Conservation (phyloP, 768 basidiomycete species). For the Boletus vermiculosoides region DNA sequence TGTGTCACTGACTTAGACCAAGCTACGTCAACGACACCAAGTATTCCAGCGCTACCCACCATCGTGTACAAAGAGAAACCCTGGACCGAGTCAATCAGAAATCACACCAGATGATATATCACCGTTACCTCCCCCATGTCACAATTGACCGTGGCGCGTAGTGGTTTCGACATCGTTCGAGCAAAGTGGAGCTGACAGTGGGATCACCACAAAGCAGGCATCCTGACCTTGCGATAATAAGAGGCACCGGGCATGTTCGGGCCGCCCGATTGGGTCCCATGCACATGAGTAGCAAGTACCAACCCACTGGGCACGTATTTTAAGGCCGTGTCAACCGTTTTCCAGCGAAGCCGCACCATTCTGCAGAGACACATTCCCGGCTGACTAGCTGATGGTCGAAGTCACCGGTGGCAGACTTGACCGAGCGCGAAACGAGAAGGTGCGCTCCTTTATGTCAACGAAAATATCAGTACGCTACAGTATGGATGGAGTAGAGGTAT, state of each 20-base stretch:
- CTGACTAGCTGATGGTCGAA: neutral
- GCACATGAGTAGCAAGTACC: neutral
- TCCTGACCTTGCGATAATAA: neutral
- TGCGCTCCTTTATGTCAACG: neutral
- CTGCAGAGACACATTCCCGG: neutral
- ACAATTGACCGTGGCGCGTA: slow-evolving; percentile 49
- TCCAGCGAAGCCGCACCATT: neutral
- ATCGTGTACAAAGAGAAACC: slow-evolving; percentile 51
- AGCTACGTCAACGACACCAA: neutral
- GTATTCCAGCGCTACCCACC: slow-evolving; percentile 25
- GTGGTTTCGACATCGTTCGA: slow-evolving; percentile 19
- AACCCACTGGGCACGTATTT: neutral
- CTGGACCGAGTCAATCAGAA: slow-evolving; percentile 27
- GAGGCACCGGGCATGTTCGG: neutral
- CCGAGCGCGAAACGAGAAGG: neutral
- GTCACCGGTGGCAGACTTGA: neutral
- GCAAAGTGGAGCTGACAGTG: neutral
- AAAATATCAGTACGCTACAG: slow-evolving; percentile 1
- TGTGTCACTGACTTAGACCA: neutral
- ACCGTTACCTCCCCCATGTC: slow-evolving; percentile 53
- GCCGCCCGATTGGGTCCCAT: neutral
- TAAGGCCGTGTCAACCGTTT: neutral
- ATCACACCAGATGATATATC: neutral
- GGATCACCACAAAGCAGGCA: neutral
- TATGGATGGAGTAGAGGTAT: neutral